Evolutionary conservation across 106 monocot species (phyloP).

Genomic region (Dendrobium catenatum): DNA sequence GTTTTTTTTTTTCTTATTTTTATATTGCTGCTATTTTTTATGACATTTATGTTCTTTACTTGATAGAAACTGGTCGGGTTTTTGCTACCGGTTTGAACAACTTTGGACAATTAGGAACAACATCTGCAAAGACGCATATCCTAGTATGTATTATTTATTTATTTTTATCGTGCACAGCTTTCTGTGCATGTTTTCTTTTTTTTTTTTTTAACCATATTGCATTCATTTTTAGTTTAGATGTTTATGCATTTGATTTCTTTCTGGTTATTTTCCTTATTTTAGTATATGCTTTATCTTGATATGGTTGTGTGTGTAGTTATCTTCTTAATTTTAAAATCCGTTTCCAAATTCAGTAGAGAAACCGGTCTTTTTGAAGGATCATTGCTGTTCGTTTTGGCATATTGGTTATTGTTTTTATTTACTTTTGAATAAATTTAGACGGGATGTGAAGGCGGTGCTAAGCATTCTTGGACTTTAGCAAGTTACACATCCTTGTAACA

Average conservation of each 20-base stretch:
- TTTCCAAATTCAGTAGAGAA: neutral
- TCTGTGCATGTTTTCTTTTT: neutral
- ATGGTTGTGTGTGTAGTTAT: neutral
- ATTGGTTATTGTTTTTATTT: neutral
- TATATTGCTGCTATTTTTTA: neutral
- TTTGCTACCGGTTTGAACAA: slow-evolving; percentile 82
- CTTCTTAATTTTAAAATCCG: neutral
- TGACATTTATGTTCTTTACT: neutral
- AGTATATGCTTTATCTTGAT: neutral
- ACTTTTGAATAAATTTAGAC: neutral
- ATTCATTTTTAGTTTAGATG: neutral
- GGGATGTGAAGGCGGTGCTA: neutral
- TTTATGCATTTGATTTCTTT: neutral
- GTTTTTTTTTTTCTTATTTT: neutral
- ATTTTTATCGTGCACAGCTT: neutral
- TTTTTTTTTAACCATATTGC: neutral
- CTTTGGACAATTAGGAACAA: slow-evolving; percentile 80
- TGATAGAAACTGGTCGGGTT: slow-evolving; percentile 71
- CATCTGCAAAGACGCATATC: slow-evolving; percentile 30
- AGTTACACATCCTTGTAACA: neutral
- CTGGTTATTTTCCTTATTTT: neutral
- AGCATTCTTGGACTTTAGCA: neutral
- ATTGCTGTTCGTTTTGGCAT: neutral
- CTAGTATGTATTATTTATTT: slow-evolving; percentile 33
- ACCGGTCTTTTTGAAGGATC: neutral